These are phyloP conservation scores for Alternaria solani DNA, from an alignment of 2,329 filamentous ascomycete species.

Conservation along the genomic window DNA sequence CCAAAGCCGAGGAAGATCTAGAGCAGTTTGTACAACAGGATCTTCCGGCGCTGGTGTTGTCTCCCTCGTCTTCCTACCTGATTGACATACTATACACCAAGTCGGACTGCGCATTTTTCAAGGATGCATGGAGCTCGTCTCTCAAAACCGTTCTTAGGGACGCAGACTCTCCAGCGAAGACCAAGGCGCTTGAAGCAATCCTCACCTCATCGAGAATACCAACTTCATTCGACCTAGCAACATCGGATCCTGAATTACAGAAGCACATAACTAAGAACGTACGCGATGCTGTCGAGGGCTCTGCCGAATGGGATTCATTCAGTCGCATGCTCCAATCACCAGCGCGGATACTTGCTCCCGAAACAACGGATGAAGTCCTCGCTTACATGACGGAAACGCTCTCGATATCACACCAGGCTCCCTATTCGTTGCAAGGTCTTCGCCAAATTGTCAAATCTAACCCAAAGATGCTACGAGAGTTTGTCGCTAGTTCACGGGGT, in stretches of 20 bases:
- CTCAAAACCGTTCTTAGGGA: slow-evolving; percentile 41
- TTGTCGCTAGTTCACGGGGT: slow-evolving; percentile 56
- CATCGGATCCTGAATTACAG: slow-evolving; percentile 47
- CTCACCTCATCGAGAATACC: slow-evolving; percentile 49
- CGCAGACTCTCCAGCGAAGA: slow-evolving; percentile 37
- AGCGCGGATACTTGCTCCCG: slow-evolving; percentile 42
- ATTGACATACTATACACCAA: slow-evolving; percentile 69
- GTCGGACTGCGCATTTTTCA: slow-evolving; percentile 39
- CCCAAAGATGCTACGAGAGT: slow-evolving; percentile 53
- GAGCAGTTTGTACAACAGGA: slow-evolving; percentile 62
- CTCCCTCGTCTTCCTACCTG: slow-evolving; percentile 72
- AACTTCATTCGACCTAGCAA: slow-evolving; percentile 46
- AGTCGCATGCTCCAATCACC: slow-evolving; percentile 47
- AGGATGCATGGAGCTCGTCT: slow-evolving; percentile 41
- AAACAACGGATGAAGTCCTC: slow-evolving; percentile 51
- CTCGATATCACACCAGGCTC: slow-evolving; percentile 45
- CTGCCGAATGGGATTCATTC: slow-evolving; percentile 48
- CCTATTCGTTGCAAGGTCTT: slow-evolving; percentile 55
- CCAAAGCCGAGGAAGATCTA: slow-evolving; percentile 54
- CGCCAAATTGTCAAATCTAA: slow-evolving; percentile 54
- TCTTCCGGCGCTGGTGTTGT: slow-evolving; percentile 67
- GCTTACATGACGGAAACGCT: slow-evolving; percentile 51
- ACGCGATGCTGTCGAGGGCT: slow-evolving; percentile 41
- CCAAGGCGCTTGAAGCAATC: slow-evolving; percentile 42
- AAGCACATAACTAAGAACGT: slow-evolving; percentile 43